phyloP scores from a whole-genome alignment of 345 rosid genomes.

The Rhizophora mangle region DNA sequence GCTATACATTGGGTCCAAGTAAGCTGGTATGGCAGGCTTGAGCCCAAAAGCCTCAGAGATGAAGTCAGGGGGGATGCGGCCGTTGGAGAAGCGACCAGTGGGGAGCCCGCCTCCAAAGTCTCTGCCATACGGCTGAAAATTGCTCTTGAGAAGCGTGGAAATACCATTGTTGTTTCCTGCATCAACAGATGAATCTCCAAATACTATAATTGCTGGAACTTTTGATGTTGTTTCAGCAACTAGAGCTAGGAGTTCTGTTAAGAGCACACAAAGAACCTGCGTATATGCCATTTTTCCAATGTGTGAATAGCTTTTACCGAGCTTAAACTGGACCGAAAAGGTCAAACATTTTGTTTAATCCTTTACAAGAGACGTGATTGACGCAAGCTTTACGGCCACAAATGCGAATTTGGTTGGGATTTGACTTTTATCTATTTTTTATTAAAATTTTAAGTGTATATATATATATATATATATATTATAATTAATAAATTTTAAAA shows the following conservation, averaged over 20 bases:
- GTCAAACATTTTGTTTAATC: too few species aligned
- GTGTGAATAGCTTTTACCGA: neutral
- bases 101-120: conserved; percentile 59
- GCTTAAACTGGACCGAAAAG: too few species aligned
- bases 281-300: neutral
- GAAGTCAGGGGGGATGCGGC: conserved; percentile 68
- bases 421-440: too few species aligned
- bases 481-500: too few species aligned
- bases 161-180: conserved; percentile 76
- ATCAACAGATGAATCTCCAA: conserved; percentile 79
- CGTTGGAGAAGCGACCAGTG: conserved; percentile 75
- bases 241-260: neutral
- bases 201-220: conserved; percentile 63
- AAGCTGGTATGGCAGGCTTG: conserved; percentile 67
- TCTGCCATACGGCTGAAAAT: conserved; percentile 74
- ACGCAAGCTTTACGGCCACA: too few species aligned
- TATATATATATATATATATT: too few species aligned
- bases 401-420: too few species aligned
- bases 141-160: conserved; percentile 63
- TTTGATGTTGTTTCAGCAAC: conserved; percentile 5
- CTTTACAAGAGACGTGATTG: too few species aligned
- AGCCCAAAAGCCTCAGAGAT: conserved; percentile 71
- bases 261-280: conserved; percentile 3
- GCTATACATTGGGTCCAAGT: conserved; percentile 58
- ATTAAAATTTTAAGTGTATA: too few species aligned